These are phyloP conservation scores for Pleurotus citrinopileatus DNA, from an alignment of 768 basidiomycete species.

Conservation along the genomic window DNA sequence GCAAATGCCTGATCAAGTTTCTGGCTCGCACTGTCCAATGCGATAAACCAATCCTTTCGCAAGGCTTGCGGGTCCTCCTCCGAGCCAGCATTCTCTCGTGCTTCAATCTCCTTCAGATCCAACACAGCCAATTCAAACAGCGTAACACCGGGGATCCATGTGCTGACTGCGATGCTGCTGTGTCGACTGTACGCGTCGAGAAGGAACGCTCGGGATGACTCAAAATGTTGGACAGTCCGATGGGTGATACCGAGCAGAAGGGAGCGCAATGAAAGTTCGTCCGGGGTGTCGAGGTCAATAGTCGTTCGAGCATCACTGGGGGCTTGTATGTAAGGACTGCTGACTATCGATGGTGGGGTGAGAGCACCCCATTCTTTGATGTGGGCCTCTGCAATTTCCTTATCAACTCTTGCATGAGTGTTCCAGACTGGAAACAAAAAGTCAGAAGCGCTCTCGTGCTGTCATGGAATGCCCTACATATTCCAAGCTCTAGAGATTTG, in stretches of 20 bases:
- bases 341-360: conserved; percentile 40
- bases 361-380: conserved; percentile 51
- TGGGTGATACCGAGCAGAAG: conserved; percentile 68
- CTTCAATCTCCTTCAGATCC: conserved; percentile 59
- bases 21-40: conserved; percentile 43
- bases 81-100: conserved; percentile 21
- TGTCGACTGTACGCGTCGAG: conserved; percentile 46
- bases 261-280: conserved; percentile 67
- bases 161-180: conserved; percentile 42
- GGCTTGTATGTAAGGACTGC: conserved; percentile 24
- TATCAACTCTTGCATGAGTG: conserved; percentile 59
- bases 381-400: conserved; percentile 52
- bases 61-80: conserved; percentile 33
- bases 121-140: conserved; percentile 70
- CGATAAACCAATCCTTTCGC: conserved; percentile 40
- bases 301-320: conserved; percentile 10
- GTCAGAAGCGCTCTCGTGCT: background rate
- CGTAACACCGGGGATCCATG: conserved; percentile 67
- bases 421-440: conserved; percentile 63
- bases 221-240: conserved; percentile 49
- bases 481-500: conserved; percentile 50
- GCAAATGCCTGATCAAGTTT: conserved; percentile 52
- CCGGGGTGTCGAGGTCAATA: conserved; percentile 59
- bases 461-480: conserved; percentile 47
- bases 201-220: conserved; percentile 45